These are phyloP conservation scores for Fusarium irregulare DNA, from an alignment of 2,329 filamentous ascomycete genomes.

Conservation along the genomic window DNA sequence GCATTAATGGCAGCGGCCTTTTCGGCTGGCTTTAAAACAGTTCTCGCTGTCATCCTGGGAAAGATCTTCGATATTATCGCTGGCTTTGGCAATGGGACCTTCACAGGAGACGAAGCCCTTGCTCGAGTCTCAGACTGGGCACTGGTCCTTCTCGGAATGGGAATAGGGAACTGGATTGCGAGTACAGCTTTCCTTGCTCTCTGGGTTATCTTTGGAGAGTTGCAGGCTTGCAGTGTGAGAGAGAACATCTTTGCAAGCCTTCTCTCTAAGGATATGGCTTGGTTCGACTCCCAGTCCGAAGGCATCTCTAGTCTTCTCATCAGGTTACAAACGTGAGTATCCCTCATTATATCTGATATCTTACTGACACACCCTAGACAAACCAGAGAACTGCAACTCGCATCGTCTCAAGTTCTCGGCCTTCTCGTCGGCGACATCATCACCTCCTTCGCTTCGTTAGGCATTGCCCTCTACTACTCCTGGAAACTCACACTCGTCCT, in stretches of 20 bases:
- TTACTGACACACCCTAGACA: slow-evolving; percentile 65
- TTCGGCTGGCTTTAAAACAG: slow-evolving; percentile 72
- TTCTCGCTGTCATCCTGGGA: slow-evolving; percentile 77
- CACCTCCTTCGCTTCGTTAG: slow-evolving; percentile 73
- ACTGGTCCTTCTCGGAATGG: slow-evolving; percentile 71
- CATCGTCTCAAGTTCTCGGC: slow-evolving; percentile 83
- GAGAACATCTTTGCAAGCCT: slow-evolving; percentile 74
- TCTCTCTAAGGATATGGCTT: slow-evolving; percentile 78
- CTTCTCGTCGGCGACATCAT: slow-evolving; percentile 72
- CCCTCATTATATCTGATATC: fast-evolving
- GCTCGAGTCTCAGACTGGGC: slow-evolving; percentile 68
- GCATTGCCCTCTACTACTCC: slow-evolving; percentile 80
- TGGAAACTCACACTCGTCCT: slow-evolving; percentile 88
- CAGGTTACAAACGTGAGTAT: slow-evolving; percentile 76
- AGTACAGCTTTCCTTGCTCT: slow-evolving; percentile 73
- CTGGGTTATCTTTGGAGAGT: slow-evolving; percentile 84
- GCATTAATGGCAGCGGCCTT: slow-evolving; percentile 68
- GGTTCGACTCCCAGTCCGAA: slow-evolving; percentile 81
- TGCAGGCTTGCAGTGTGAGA: slow-evolving; percentile 77
- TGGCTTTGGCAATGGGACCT: slow-evolving; percentile 67
- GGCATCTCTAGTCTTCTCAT: slow-evolving; percentile 79
- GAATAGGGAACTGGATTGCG: slow-evolving; percentile 72
- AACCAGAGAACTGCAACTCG: slow-evolving; percentile 82
- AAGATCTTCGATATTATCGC: slow-evolving; percentile 79
- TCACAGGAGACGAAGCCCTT: slow-evolving; percentile 64